Evolutionary conservation across 2,329 filamentous ascomycete species (phyloP).

Genomic region (Ceratocystis lukuohia): DNA sequence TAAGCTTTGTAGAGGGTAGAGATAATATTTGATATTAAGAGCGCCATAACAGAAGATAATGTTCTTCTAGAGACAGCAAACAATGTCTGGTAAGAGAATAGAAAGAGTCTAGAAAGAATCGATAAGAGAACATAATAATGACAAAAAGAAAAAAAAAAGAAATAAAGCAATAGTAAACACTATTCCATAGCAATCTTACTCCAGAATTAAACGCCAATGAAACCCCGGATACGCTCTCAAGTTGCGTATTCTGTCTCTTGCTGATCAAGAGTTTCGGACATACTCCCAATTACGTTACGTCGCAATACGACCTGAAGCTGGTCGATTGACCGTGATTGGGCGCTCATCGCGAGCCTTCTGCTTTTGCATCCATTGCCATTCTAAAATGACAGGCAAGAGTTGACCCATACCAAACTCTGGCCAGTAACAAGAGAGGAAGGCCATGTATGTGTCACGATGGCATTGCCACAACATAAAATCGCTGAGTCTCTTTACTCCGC

Average conservation of each 20-base stretch:
- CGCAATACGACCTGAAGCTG: constrained; percentile 19
- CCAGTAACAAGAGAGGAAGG: constrained; percentile 87
- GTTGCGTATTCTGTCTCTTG: neutral
- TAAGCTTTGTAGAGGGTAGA: too few species aligned
- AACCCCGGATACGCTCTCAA: neutral
- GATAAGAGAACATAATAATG: neutral
- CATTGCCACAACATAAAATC: constrained; percentile 99
- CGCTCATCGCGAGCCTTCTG: constrained; percentile 40
- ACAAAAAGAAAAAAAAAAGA: neutral
- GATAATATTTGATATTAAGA: too few species aligned
- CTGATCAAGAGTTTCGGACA: neutral
- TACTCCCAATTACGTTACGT: neutral
- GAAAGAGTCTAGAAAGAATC: neutral
- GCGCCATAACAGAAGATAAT: too few species aligned
- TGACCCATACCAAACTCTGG: constrained; percentile 91
- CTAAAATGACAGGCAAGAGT: constrained; percentile 80
- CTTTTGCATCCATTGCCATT: constrained; percentile 66
- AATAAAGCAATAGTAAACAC: neutral
- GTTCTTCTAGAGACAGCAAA: neutral
- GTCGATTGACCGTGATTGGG: constrained; percentile 27
- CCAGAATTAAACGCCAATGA: constrained; percentile 2
- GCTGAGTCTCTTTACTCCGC: constrained; percentile 79
- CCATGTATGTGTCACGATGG: constrained; percentile 80
- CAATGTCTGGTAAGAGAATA: neutral
- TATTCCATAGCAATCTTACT: neutral